Evolutionary conservation across 1,284 basidiomycete genomes (phyloP).

Genomic region (Stygiomarasmius scandens): DNA sequence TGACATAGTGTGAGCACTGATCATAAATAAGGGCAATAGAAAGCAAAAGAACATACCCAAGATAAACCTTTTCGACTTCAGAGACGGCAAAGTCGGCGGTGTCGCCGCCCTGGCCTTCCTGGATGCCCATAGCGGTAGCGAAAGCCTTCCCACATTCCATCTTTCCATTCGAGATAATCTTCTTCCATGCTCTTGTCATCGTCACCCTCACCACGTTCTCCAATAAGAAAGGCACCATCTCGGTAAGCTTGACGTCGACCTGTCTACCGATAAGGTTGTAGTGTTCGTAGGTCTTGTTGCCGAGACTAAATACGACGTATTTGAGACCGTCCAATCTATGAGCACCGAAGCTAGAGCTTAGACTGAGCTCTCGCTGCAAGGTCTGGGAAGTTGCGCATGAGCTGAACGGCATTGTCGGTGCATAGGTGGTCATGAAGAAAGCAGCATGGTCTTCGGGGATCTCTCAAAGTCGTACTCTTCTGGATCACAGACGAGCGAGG

Average conservation of each 20-base stretch:
- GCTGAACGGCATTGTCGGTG: slow-evolving; percentile 95
- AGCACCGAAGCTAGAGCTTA: slow-evolving; percentile 83
- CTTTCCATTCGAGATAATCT: slow-evolving; percentile 99
- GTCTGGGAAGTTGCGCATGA: slow-evolving; percentile 92
- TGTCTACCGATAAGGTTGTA: slow-evolving; percentile 90
- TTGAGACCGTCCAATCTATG: slow-evolving; percentile 85
- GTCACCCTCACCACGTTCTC: slow-evolving; percentile 93
- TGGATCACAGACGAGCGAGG: slow-evolving; percentile 92
- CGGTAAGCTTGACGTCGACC: slow-evolving; percentile 74
- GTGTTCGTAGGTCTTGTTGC: slow-evolving; percentile 95
- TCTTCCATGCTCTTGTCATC: slow-evolving; percentile 99
- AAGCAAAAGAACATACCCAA: slow-evolving; percentile 56
- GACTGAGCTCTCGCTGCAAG: no score
- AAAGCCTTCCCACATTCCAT: slow-evolving; percentile 94
- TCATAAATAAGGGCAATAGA: slow-evolving; percentile 1
- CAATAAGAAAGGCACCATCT: slow-evolving; percentile 86
- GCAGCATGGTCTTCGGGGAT: slow-evolving; percentile 85
- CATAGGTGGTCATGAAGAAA: slow-evolving; percentile 97
- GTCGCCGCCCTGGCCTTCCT: slow-evolving; percentile 96
- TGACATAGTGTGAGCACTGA: slow-evolving; percentile 14
- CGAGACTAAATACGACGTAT: slow-evolving; percentile 94
- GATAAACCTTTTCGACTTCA: slow-evolving; percentile 92
- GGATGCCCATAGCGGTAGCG: slow-evolving; percentile 78
- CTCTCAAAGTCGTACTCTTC: slow-evolving; percentile 97
- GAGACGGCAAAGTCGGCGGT: slow-evolving; percentile 93